Evolutionary conservation across 352 stramenopile genomes (phyloP).

Genomic region (Pythium rhizo-oryzae): DNA sequence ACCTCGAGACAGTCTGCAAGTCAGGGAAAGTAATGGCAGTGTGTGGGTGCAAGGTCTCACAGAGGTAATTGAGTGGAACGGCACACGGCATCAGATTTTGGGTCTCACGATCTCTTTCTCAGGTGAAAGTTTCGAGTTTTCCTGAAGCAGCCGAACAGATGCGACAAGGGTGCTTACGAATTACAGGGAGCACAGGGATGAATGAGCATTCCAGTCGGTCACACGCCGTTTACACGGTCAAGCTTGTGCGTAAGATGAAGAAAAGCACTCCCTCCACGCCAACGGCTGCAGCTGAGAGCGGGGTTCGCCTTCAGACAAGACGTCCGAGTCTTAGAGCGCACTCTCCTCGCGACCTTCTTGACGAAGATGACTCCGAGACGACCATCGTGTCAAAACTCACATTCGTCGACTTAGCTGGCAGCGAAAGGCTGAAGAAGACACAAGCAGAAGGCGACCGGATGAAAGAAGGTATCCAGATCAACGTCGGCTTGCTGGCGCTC

Average conservation of each 20-base stretch:
- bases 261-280: not conserved
- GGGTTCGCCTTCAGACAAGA: slow-evolving; percentile 5
- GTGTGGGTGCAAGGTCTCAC: slow-evolving; percentile 83
- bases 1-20: slow-evolving; percentile 55
- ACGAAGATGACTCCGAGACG: slow-evolving; percentile 36
- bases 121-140: slow-evolving; percentile 59
- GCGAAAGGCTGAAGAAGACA: slow-evolving; percentile 87
- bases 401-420: slow-evolving; percentile 88
- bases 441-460: slow-evolving; percentile 81
- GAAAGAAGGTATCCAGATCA: slow-evolving; percentile 92
- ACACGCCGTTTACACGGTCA: slow-evolving; percentile 88
- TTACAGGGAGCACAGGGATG: slow-evolving; percentile 88
- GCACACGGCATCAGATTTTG: not conserved
- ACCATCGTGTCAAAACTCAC: slow-evolving; percentile 81
- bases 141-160: slow-evolving; percentile 81
- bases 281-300: not conserved
- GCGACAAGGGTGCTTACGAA: slow-evolving; percentile 68
- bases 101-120: not conserved
- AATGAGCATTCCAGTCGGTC: slow-evolving; percentile 89
- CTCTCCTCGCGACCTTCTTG: slow-evolving; percentile 15
- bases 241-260: slow-evolving; percentile 58
- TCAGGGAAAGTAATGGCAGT: slow-evolving; percentile 69
- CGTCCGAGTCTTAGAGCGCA: not conserved
- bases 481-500: slow-evolving; percentile 79
- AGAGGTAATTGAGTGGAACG: slow-evolving; percentile 38